Conservation (phyloP, 2,329 filamentous ascomycete genomes). For the Penicillium sclerotiorum region DNA sequence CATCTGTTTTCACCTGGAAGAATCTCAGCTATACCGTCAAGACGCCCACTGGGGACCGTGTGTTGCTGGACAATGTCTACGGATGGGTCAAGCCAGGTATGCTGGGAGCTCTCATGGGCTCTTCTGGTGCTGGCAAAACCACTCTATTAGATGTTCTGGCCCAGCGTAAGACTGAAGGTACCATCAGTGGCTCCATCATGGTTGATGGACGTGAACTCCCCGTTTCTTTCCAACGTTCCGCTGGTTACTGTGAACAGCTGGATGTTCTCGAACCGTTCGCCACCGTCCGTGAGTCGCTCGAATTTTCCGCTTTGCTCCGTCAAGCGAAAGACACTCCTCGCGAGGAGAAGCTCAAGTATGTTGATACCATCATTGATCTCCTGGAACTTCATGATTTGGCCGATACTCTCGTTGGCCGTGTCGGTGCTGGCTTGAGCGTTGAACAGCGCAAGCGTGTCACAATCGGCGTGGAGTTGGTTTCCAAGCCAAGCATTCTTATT, state of each 20-base stretch:
- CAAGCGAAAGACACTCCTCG: conserved; percentile 8
- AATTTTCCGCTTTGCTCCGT: conserved; percentile 12
- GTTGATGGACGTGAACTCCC: conserved; percentile 14
- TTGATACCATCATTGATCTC: conserved; percentile 15
- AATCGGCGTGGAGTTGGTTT: conserved; percentile 16
- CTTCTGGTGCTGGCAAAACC: conserved; percentile 14
- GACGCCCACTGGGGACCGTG: conserved; percentile 12
- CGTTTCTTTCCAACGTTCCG: conserved; percentile 15
- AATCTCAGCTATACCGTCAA: conserved; percentile 13
- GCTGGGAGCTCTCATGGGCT: conserved; percentile 17
- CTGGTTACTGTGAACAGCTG: conserved; percentile 17
- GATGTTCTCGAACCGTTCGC: conserved; percentile 15
- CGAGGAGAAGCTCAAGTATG: conserved; percentile 13
- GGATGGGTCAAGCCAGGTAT: conserved; percentile 17
- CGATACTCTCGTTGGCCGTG: conserved; percentile 9
- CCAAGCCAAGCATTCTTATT: conserved; percentile 16
- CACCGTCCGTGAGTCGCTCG: conserved; percentile 14
- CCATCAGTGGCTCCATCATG: conserved; percentile 11
- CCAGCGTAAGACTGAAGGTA: conserved; percentile 16
- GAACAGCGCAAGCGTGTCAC: conserved; percentile 18
- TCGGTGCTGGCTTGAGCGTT: conserved; percentile 14
- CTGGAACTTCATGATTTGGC: conserved; percentile 12
- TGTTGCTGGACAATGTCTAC: conserved; percentile 13
- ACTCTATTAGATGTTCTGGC: conserved; percentile 15
- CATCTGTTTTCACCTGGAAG: conserved; percentile 17